These are phyloP conservation scores for Cornus controversa DNA, from an alignment of 148 eudicot genomes.

Conservation along the genomic window DNA sequence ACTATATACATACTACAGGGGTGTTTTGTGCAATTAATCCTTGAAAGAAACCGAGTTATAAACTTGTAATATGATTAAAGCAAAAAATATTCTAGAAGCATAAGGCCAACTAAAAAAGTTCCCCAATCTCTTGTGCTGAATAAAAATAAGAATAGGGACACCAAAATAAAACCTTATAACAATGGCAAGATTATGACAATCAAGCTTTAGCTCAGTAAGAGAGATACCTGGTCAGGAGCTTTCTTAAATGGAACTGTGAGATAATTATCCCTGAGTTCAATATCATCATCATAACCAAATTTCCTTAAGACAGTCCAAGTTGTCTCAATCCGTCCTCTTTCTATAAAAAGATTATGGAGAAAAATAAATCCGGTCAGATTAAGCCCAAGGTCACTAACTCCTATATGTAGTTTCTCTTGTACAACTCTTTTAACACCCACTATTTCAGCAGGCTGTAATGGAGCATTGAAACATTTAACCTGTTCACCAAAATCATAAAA, in stretches of 20 bases:
- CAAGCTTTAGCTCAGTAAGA: background rate
- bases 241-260: slow-evolving; percentile 39
- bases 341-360: slow-evolving; percentile 62
- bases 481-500: slow-evolving; percentile 17
- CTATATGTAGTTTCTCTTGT: slow-evolving; percentile 53
- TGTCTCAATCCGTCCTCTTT: slow-evolving; percentile 65
- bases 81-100: no score
- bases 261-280: slow-evolving; percentile 43
- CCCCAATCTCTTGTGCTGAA: background rate
- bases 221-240: slow-evolving; percentile 53
- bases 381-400: slow-evolving; percentile 57
- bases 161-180: background rate
- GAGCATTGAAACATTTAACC: slow-evolving; percentile 70
- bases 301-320: slow-evolving; percentile 58
- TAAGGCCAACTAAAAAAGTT: no score
- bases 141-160: background rate
- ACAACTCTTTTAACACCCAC: slow-evolving; percentile 59
- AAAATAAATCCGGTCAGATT: slow-evolving; percentile 58
- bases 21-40: no score
- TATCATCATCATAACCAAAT: slow-evolving; percentile 60
- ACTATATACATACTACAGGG: no score
- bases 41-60: no score
- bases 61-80: no score
- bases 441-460: slow-evolving; percentile 63
- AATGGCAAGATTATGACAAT: background rate